A percentile compares a stretch with the other conserved stretches of the same genome.
phyloP scores from a whole-genome alignment of 768 basidiomycete species.

The Mycena leptocephala region DNA sequence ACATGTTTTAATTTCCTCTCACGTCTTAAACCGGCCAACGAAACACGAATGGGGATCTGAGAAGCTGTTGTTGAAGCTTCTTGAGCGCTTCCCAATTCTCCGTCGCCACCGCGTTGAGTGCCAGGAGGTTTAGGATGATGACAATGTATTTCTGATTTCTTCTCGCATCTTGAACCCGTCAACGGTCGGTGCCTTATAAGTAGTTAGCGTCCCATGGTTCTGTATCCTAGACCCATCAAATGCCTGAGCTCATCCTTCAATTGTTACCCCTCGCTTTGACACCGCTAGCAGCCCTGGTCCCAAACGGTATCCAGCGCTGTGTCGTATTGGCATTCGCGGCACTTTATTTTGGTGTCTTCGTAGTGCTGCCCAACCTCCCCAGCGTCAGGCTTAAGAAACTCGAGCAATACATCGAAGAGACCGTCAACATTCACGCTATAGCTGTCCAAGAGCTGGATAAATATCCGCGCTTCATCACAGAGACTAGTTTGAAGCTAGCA shows the following conservation, averaged over 20 bases:
- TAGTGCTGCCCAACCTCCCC: slow-evolving; percentile 2
- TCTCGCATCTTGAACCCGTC: not conserved
- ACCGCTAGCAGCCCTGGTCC: slow-evolving; percentile 13
- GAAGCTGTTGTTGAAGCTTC: no score
- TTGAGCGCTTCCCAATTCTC: no score
- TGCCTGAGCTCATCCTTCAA: slow-evolving; percentile 14
- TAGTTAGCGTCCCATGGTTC: not conserved
- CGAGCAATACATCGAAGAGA: slow-evolving; percentile 11
- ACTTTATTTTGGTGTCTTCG: slow-evolving; percentile 1
- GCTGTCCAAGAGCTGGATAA: slow-evolving; percentile 12
- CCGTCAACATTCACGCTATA: not conserved
- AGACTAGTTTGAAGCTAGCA: slow-evolving; percentile 4
- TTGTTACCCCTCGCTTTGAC: slow-evolving; percentile 21
- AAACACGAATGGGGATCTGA: no score
- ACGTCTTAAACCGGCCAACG: no score
- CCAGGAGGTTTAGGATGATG: no score
- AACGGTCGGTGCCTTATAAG: not conserved
- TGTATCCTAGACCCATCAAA: not conserved
- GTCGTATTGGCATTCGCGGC: not conserved
- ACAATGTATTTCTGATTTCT: no score
- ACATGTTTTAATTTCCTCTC: no score
- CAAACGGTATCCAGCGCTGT: slow-evolving; percentile 7
- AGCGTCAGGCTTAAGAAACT: slow-evolving; percentile 9
- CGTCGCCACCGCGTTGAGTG: no score
- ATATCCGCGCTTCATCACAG: slow-evolving; percentile 15